Evolutionary conservation across 192 early-diverging fungal genomes (phyloP), one percentile per base, ranked within the genome.

Genomic region (Mortierella claussenii): DNA sequence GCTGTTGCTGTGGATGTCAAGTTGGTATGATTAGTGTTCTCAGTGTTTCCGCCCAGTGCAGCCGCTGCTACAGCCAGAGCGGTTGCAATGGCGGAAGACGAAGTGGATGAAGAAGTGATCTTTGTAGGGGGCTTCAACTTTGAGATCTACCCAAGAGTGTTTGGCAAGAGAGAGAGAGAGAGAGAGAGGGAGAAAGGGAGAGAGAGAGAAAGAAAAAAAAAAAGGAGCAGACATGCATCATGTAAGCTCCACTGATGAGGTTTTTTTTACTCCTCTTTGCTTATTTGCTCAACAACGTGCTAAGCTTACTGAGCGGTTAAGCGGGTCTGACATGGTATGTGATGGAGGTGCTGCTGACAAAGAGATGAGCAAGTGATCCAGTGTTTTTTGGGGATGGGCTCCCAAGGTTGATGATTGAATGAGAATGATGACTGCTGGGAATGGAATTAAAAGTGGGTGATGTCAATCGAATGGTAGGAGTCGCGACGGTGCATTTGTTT

Each of bases 121-220:
- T 71, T 71, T 40, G 60, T 60, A 20, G 69, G 69, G 1, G 60
- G 69, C 30, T 71, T 71, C n/a, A 71, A 45, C 51, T 57, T 71
- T 30, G 69, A 71, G 31, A 71, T 63, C 69, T 71, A 58, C 28
- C 4, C 7, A 7, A 2, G 24, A 32, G 8, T 10, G 15, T 13
- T 7, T 13, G 37, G 7, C 37, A 40, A 17, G 21, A 50, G 0
- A 10, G 20, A 18, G 7, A 9, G 18, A 28, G 8, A 42, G 36
- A 11, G 6, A 15, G 34, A 13, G 34, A 12, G 37, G 21, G 10
- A 26, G 3, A 45, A 10, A 28, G 8, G 6, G 10, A 2, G 42
- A 32, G 23, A 5, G 24, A 17, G 21, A 42, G 0, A 10, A 36
- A 23, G 11, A 6, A 23, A 23, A 23, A 36, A 31, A 13, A 9